Base-by-base conservation (phyloP, 2,329 filamentous ascomycete genomes). In the Mollisia scopiformis region DNA sequence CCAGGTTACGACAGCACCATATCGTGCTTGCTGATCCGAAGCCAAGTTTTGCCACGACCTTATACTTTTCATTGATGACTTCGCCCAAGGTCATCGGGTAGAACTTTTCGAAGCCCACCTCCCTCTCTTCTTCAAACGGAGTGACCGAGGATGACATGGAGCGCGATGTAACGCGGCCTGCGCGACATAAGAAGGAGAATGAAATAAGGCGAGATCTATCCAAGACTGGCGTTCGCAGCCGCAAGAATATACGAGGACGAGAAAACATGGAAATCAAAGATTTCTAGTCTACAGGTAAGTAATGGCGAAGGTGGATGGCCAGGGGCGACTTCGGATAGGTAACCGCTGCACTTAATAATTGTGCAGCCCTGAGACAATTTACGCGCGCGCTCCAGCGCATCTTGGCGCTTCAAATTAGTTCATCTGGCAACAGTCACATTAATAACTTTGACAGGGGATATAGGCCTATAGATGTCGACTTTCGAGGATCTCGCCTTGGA, bases 1-100 rank as follows among this genome's bases (percentile, higher is more conserved):
- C 57, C 7, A 77, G 69, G 68, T 79, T 76, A 51, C 70, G 73
- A 59, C 74, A 75, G 1, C 80, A 74, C 59, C 59, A 62, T 37
- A 62, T 50, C 50, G 59, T 58, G 37, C 55, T 58, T 35, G 49
- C 39, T 28, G 50, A 41, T 21, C 59, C 59, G 55, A 55, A 62
- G 28, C 59, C 59, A 35, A 62, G 50, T 55, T 62, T 62, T 51
- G 59, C 31, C 27, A 55, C 16, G 19, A 62, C 33, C 33, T 62
- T 58, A 46, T 62, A 62, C 54, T 55, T 71, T 11, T 64, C 57
- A 67, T 68, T 67, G 56, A 68, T 64, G 57, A 68, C 59, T 66
- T 68, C 66, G 30, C 66, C 63, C 52, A 68, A 61, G 47, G 65
- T 64, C 59, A 67, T 64, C 52, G 62, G 62, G 57, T 68, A 68